Evolutionary conservation across 2,329 filamentous ascomycete genomes (phyloP).

Genomic region (Aureobasidium pullulans): DNA sequence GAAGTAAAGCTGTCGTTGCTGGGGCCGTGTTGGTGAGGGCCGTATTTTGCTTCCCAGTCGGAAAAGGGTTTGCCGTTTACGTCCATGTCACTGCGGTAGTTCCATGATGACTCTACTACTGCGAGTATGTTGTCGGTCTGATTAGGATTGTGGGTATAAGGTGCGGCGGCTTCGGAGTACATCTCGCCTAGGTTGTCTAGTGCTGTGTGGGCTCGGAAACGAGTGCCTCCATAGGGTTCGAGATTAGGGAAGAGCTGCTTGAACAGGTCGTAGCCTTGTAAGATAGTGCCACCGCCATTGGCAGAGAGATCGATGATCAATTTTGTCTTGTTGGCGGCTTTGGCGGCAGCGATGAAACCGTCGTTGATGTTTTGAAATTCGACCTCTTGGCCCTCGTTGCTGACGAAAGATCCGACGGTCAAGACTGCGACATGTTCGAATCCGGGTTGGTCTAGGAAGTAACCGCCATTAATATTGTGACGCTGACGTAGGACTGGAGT

Average conservation of each 20-base stretch:
- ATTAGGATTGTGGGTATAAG: slow-evolving; percentile 25
- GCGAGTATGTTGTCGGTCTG: slow-evolving; percentile 33
- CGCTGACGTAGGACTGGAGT: slow-evolving; percentile 31
- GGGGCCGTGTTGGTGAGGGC: slow-evolving; percentile 31
- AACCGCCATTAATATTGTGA: slow-evolving; percentile 39
- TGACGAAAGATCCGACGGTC: slow-evolving; percentile 36
- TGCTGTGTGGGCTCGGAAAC: slow-evolving; percentile 43
- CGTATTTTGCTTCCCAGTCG: slow-evolving; percentile 41
- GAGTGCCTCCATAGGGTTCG: slow-evolving; percentile 42
- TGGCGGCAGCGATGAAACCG: slow-evolving; percentile 36
- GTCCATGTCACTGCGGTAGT: slow-evolving; percentile 40
- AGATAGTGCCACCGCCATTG: slow-evolving; percentile 53
- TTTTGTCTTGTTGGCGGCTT: slow-evolving; percentile 49
- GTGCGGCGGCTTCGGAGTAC: slow-evolving; percentile 27
- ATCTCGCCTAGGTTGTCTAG: slow-evolving; percentile 38
- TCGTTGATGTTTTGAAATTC: slow-evolving; percentile 36
- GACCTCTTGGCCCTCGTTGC: slow-evolving; percentile 22
- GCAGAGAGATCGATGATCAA: slow-evolving; percentile 52
- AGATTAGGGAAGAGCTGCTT: slow-evolving; percentile 48
- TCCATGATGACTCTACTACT: slow-evolving; percentile 36
- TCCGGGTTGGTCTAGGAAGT: slow-evolving; percentile 37
- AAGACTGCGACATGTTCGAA: slow-evolving; percentile 42
- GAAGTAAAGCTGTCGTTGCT: slow-evolving; percentile 50
- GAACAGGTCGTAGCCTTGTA: slow-evolving; percentile 56
- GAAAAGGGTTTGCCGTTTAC: slow-evolving; percentile 43